Evolutionary conservation across 2,329 filamentous ascomycete genomes (phyloP).

Genomic region (Aspergillus sp.): DNA sequence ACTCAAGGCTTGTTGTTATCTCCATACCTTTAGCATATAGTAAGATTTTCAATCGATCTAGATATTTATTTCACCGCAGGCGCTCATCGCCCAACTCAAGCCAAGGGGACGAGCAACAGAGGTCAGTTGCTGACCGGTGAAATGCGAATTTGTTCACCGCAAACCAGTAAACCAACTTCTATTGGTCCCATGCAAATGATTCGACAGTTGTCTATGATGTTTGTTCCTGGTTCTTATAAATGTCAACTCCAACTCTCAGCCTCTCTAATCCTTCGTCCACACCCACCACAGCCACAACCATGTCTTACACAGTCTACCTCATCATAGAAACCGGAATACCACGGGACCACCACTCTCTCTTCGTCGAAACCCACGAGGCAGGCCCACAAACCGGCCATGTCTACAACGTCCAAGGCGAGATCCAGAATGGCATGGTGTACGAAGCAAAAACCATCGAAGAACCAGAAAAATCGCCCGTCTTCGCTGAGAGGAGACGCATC

Average conservation of each 20-base stretch:
- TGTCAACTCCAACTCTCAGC: neutral
- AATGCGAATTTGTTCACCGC: neutral
- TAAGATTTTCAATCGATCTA: no score
- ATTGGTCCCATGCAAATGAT: neutral
- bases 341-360: conserved; percentile 23
- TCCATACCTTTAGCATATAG: no score
- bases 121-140: neutral
- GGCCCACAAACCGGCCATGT: conserved; percentile 12
- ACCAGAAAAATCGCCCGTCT: conserved; percentile 14
- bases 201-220: neutral
- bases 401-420: conserved; percentile 26
- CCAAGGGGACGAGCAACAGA: neutral
- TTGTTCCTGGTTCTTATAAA: neutral
- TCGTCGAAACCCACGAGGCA: conserved; percentile 17
- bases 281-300: neutral
- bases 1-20: no score
- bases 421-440: conserved; percentile 24
- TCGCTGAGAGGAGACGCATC: conserved; percentile 9
- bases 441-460: conserved; percentile 11
- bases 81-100: no score
- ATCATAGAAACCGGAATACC: conserved; percentile 13
- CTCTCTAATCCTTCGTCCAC: neutral
- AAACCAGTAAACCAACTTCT: neutral
- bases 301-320: conserved; percentile 15
- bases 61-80: no score